Conservation (phyloP, 371 early-diverging fungal species). For the Haplosporangium sp. region DNA sequence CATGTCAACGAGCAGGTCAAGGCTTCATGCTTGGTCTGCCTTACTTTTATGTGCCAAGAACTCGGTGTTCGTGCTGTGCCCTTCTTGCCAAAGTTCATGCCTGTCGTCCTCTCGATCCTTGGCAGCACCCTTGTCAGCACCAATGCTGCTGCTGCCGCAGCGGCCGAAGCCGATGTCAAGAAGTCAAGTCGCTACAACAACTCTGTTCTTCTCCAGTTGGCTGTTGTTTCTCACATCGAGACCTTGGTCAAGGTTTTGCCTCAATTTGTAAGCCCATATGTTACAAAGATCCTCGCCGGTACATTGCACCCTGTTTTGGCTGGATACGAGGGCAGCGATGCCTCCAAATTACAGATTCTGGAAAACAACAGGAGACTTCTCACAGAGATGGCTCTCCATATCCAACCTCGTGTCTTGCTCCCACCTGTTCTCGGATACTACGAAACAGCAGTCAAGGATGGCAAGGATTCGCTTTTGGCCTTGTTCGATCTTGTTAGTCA, state of each 20-base stretch:
- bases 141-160: conserved; percentile 32
- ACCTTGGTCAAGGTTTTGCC: conserved; percentile 79
- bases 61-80: conserved; percentile 89
- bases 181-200: conserved; percentile 52
- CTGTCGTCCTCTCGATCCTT: conserved; percentile 62
- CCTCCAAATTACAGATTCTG: conserved; percentile 60
- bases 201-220: conserved; percentile 63
- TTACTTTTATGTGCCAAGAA: conserved; percentile 80
- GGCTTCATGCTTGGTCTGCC: conserved; percentile 78
- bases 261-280: conserved; percentile 87
- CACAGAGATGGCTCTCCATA: conserved; percentile 64
- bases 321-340: conserved; percentile 57
- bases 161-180: conserved; percentile 31
- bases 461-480: conserved; percentile 63
- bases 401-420: conserved; percentile 79
- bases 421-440: conserved; percentile 75
- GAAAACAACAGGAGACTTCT: conserved; percentile 66
- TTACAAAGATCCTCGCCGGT: conserved; percentile 67
- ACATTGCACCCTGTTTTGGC: conserved; percentile 70
- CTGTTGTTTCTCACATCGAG: conserved; percentile 78
- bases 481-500: conserved; percentile 74
- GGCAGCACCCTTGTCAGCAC: conserved; percentile 32
- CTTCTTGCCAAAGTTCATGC: conserved; percentile 88
- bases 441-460: conserved; percentile 67
- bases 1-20: conserved; percentile 70